phyloP scores from a whole-genome alignment of 2,329 filamentous ascomycete species.

The Pyrenochaeta sp. region DNA sequence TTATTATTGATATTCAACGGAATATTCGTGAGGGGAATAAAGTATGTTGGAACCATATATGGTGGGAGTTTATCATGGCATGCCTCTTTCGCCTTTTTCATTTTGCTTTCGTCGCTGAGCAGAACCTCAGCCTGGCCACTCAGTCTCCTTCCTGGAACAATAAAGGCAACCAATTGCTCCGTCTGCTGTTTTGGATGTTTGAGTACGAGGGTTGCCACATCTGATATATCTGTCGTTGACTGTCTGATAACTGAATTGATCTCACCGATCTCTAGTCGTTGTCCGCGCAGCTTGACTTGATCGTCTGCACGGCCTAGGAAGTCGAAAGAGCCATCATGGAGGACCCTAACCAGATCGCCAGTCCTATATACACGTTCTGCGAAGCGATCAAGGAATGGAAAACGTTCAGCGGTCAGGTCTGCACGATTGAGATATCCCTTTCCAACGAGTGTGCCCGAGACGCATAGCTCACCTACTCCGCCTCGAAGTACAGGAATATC shows the following conservation, averaged over 20 bases:
- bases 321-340: slow-evolving; percentile 83
- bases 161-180: slow-evolving; percentile 83
- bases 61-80: slow-evolving; percentile 75
- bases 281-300: slow-evolving; percentile 89
- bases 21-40: slow-evolving; percentile 74
- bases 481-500: slow-evolving; percentile 77
- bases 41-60: slow-evolving; percentile 92
- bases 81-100: slow-evolving; percentile 54
- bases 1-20: slow-evolving; percentile 92
- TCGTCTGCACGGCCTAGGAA: slow-evolving; percentile 90
- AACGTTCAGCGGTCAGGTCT: slow-evolving; percentile 79
- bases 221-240: slow-evolving; percentile 65
- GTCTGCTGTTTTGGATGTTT: slow-evolving; percentile 77
- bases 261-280: slow-evolving; percentile 88
- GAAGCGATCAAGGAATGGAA: slow-evolving; percentile 68
- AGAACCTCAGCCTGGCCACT: slow-evolving; percentile 30
- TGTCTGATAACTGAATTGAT: slow-evolving; percentile 84
- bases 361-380: slow-evolving; percentile 76
- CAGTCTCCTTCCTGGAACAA: slow-evolving; percentile 44
- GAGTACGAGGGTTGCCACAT: slow-evolving; percentile 79
- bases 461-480: slow-evolving; percentile 85
- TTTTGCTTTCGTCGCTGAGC: slow-evolving; percentile 23
- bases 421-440: slow-evolving; percentile 85
- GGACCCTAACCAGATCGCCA: slow-evolving; percentile 83
- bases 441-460: slow-evolving; percentile 86